Conservation (phyloP, 805 yeast species). For the Yamadazyma takamatsuzukensis region DNA sequence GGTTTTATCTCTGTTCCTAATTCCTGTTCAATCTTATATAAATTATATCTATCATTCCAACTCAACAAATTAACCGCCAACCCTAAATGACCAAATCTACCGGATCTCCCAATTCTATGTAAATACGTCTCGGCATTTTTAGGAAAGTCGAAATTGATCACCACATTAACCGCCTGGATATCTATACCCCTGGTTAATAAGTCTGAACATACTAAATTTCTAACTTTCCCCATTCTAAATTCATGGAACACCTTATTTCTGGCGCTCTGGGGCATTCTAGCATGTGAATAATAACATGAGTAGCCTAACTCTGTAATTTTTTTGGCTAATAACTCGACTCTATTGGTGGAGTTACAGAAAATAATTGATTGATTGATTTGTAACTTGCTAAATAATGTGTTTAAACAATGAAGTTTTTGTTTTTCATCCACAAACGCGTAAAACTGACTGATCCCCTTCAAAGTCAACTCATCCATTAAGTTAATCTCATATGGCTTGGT, state of each 20-base stretch:
- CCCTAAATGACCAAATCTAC: conserved; percentile 98
- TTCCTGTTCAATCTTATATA: conserved; percentile 95
- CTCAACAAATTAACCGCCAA: conserved; percentile 93
- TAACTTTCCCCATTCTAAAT: conserved; percentile 95
- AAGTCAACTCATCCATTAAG: conserved; percentile 94
- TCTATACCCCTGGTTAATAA: conserved; percentile 97
- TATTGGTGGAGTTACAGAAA: conserved; percentile 93
- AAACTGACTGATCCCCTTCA: conserved; percentile 94
- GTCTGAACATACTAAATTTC: conserved; percentile 96
- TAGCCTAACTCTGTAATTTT: conserved; percentile 95
- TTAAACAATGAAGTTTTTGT: conserved; percentile 92
- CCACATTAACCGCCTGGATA: conserved; percentile 98
- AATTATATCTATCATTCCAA: conserved; percentile 92
- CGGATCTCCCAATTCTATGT: conserved; percentile 98
- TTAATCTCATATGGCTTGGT: conserved; percentile 93
- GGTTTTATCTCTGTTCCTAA: conserved; percentile 96
- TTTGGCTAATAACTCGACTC: conserved; percentile 93
- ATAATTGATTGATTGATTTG: conserved; percentile 96
- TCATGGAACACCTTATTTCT: conserved; percentile 98
- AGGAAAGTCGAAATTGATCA: conserved; percentile 97
- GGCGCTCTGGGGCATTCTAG: conserved; percentile 95
- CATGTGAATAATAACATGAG: conserved; percentile 96
- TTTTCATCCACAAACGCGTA: conserved; percentile 98
- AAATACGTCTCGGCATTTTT: conserved; percentile 95
- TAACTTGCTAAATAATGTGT: conserved; percentile 88